Base-by-base conservation (phyloP, 495 filamentous ascomycete genomes). In the Hypoxylon subgilvum region DNA sequence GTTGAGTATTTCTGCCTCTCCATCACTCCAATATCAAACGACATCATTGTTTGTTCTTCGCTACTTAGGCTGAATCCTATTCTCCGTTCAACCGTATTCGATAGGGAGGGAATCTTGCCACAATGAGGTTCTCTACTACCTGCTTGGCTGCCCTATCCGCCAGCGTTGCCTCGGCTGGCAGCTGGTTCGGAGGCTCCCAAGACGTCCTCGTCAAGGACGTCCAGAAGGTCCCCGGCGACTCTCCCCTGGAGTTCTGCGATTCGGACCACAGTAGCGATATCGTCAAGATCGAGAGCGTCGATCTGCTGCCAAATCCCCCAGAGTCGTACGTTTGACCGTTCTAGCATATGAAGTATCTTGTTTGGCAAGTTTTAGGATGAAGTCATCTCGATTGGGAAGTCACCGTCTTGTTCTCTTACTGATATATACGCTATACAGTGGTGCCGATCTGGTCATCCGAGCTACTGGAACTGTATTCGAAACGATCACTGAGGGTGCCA, bases 251-350 rank as follows among this genome's bases (percentile, higher is more conserved):
- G 32, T 91, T 87, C 73, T 99, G 94, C 75, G 66, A 79, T 19
- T 65, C 79, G 17, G 83, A 90, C 3, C 72, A 77, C 19, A 72
- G 74, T 21, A 72, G 90, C 61, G 79, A 84, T 55, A 79, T 88
- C 45, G 78, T 97, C 56, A 66, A 79, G 6, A 91, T 99, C 54
- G 75, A 96, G 27, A 79, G 84, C 23, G 90, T 97, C 17, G 81
- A 96, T 65, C 66, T 99, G 53, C 57, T 71, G 7, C 94, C 94
- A 4, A 97, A 99, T 70, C 94, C 94, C 16, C 94, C 94, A 16
- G 53, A 81, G 65, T 74, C 91, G 94, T 97, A 86, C 49, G 92
- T 85, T 17, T 50, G 39, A 9, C 16, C 30, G 36, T 38, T 35
- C 28, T 43, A 38, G 22, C 5, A 32, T 16, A 44, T 43, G 21